Evolutionary conservation across 805 yeast species (phyloP), one percentile per base, ranked within the genome.

Genomic region (Candida broadrunensis): DNA sequence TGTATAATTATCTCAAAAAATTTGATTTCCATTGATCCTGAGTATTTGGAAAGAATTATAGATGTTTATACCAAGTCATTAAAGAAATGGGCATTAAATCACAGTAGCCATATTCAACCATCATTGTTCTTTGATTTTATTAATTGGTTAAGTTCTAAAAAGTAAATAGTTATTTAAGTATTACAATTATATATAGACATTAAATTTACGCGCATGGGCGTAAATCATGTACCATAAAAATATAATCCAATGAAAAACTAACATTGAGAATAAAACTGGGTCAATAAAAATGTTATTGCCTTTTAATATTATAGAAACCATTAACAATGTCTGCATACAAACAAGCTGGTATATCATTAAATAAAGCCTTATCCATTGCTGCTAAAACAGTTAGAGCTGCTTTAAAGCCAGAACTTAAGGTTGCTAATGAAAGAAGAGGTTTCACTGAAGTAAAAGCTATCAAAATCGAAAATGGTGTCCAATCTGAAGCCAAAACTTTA

Each of bases 281-380:
- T n/a, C n/a, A n/a, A n/a, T n/a, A n/a, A n/a, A n/a, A n/a, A n/a
- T n/a, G n/a, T n/a, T n/a, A n/a, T n/a, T n/a, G n/a, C n/a, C n/a
- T n/a, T n/a, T n/a, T n/a, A n/a, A n/a, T n/a, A n/a, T n/a, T n/a
- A n/a, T n/a, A n/a, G n/a, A 21, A 21, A 21, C 24, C 24, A 34
- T 31, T 18, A 35, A 48, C 36, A 23, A 70, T 70, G 75, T 67
- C 73, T 56, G 71, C 73, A 58, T 65, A 67, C 65, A 68, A 70
- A 59, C 75, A 70, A 70, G 75, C 75, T 40, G 75, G 75, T 45
- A 69, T 70, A 43, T 61, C 73, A 51, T 81, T 85, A 75, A 88
- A 87, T 85, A 86, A 83, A 67, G 91, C 91, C 71, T 77, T 90
- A 67, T 80, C 96, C 52, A 77, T 91, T 61, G 87, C 97, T 60